Evolutionary conservation across 768 basidiomycete genomes (phyloP), one percentile per base, ranked within the genome.

Genomic region (Mycena polygramma): DNA sequence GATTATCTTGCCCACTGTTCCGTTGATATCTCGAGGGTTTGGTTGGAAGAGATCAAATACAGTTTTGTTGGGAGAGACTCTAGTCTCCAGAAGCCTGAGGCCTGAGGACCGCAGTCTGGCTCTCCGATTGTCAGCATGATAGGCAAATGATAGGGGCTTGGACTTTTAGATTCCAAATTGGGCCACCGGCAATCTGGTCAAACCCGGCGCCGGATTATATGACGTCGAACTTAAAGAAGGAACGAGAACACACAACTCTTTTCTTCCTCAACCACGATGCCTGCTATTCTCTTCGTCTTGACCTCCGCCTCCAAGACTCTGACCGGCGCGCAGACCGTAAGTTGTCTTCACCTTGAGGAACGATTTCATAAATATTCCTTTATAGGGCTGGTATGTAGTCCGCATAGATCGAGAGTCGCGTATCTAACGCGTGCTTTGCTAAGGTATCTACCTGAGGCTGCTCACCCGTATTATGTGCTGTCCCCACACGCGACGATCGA

Each of bases 251-350:
- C 26, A 19, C 24, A 52, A 13, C 1, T 39, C 26, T 60, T 39
- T 52, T 61, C 43, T 67, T 59, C 46, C 67, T 30, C 64, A 9
- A 67, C 70, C 26, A 75, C 65, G 45, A 85, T 84, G 83, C 80
- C 82, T 72, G 77, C 84, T 68, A 79, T 94, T 45, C 90, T 94
- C 73, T 91, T 95, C 78, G 89, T 95, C n/a, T 87, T 90, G 77
- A 92, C 92, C 41, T 94, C 92, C 54, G 86, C 83, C 68, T 78
- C 88, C 77, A 89, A 86, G 77, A 86, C 86, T 26, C 82, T 92
- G 22, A 85, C 81, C 19, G 89, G 87, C 24, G 73, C 61, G 0
- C 79, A 77, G n/a, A 91, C 87, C 14, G 90, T 90, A 77, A 1
- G 52, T 75, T 84, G 68, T 20, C 39, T 39, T 37, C 20, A 15